Evolutionary conservation across 345 rosid species (phyloP), one percentile per base, ranked within the genome.

Genomic region (Mallotus nudiflorus): DNA sequence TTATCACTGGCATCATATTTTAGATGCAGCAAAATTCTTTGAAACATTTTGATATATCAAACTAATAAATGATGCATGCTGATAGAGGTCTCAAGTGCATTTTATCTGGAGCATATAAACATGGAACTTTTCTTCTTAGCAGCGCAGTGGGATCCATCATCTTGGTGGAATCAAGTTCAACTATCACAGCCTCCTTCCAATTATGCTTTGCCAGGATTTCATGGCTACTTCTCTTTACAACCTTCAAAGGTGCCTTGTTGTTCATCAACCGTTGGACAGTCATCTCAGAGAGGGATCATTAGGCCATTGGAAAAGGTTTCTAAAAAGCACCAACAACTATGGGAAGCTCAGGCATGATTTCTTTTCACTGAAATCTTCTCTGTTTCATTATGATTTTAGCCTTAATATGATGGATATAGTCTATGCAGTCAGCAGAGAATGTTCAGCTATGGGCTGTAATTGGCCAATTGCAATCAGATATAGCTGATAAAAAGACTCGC

Each of bases 341-440:
- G 83, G 87, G 83, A 78, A 62, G 82, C 83, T 72, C 85, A 78
- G 72, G 83, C 76, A 78, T 40, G 63, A 66, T 62, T 75, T 33
- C 49, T 69, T n/a, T n/a, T n/a, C n/a, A n/a, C n/a, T n/a, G n/a
- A 45, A 18, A 37, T 14, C 60, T 48, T 6, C 45, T 46, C 37
- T 58, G 9, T 35, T 45, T 46, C 3, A 8, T 13, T 29, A 7
- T 61, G 51, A 27, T 28, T 29, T 66, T 39, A 24, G 9, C 16
- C n/a, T 66, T 28, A 12, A 33, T 44, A 15, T 25, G 54, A 64
- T 55, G 44, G 35, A 42, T 12, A 31, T 42, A 61, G 68, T 64
- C 25, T 28, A 31, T 70, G 67, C 75, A 78, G 83, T 79, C 82
- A 46, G 67, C 72, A 6, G 82, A 84, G 68, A 77, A 84, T 77